phyloP scores from a whole-genome alignment of 169 alveolate species.

The Prorocentrum cordatum region DNA sequence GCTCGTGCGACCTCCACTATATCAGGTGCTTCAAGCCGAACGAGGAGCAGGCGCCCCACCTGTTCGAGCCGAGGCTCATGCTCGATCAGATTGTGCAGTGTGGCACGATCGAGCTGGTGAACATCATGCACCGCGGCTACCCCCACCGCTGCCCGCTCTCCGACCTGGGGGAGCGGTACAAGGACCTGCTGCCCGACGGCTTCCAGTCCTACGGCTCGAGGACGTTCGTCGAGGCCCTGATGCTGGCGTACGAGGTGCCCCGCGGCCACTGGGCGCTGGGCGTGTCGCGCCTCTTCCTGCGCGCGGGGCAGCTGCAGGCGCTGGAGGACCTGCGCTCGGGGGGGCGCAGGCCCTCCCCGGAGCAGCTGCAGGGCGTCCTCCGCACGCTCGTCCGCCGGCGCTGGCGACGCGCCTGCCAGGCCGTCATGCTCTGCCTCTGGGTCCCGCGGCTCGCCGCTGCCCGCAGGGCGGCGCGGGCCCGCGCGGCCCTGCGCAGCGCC shows the following conservation, averaged over 20 bases:
- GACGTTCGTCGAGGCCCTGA: constrained; percentile 53
- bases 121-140: constrained; percentile 64
- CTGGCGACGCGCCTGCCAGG: no score
- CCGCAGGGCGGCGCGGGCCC: no score
- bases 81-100: constrained; percentile 65
- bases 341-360: no score
- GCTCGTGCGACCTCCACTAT: constrained; percentile 46
- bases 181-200: constrained; percentile 40
- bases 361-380: no score
- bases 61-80: constrained; percentile 7
- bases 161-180: constrained; percentile 27
- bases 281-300: constrained; percentile 52
- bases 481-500: no score
- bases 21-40: constrained; percentile 68
- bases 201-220: constrained; percentile 61
- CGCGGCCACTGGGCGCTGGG: constrained; percentile 52
- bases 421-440: no score
- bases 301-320: constrained; percentile 45
- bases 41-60: constrained; percentile 14
- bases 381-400: no score
- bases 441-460: no score
- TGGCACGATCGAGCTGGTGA: constrained; percentile 61
- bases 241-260: constrained; percentile 53
- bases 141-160: constrained; percentile 36
- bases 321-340: constrained; percentile 35